Evolutionary conservation across 106 monocot genomes (phyloP).

Genomic region (Dioscorea zingiberensis): DNA sequence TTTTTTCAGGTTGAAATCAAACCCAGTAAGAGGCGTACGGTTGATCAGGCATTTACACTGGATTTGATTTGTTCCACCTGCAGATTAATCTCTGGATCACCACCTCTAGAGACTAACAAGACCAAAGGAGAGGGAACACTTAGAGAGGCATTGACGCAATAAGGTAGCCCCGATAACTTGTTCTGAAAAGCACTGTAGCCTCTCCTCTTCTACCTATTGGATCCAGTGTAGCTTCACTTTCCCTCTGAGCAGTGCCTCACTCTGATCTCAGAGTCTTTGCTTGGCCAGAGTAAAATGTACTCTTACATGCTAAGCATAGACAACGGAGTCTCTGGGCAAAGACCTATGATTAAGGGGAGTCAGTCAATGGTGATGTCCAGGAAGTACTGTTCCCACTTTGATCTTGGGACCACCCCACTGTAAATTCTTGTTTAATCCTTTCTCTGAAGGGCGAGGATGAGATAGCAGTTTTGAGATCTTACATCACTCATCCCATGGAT

Average conservation of each 20-base stretch:
- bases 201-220: constrained; percentile 81
- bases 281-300: neutral
- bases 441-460: constrained; percentile 45
- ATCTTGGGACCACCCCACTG: constrained; percentile 9
- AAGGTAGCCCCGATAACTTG: constrained; percentile 33
- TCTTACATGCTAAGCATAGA: constrained; percentile 28
- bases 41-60: constrained; percentile 43
- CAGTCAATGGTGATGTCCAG: constrained; percentile 95
- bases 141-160: constrained; percentile 87
- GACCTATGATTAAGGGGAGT: constrained; percentile 77
- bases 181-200: constrained; percentile 33
- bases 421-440: constrained; percentile 37
- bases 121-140: neutral
- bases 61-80: constrained; percentile 13
- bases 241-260: constrained; percentile 79
- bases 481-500: constrained; percentile 40
- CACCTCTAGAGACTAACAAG: neutral
- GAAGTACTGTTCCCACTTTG: constrained; percentile 47
- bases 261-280: constrained; percentile 71
- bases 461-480: constrained; percentile 26
- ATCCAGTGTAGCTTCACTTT: constrained; percentile 86
- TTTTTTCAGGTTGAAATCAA: constrained; percentile 77
- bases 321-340: constrained; percentile 54
- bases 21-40: constrained; percentile 65
- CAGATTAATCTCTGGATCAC: neutral